Percentiles rank a stretch among this genome's conserved stretches.
phyloP scores from a whole-genome alignment of 176 grass and related monocot genomes.

The Aegilops speltoides region DNA sequence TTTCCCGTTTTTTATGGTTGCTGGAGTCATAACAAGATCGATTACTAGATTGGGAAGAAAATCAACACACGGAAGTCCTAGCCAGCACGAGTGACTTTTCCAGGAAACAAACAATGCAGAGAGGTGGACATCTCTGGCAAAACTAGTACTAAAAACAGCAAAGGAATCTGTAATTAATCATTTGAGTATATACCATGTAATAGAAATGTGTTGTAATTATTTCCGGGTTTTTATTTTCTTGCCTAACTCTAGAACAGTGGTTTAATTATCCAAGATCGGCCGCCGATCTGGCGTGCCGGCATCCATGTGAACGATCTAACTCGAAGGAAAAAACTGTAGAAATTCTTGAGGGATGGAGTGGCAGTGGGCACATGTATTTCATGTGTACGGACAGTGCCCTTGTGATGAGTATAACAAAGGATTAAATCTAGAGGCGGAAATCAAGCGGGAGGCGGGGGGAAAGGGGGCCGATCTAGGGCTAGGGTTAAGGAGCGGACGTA shows the following conservation, averaged over 20 bases:
- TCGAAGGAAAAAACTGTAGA: no score
- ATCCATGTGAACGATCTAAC: background rate
- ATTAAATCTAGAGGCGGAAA: background rate
- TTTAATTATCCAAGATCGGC: background rate
- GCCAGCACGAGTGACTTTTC: background rate
- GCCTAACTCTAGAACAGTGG: background rate
- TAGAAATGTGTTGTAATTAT: background rate
- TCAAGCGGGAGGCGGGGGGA: background rate
- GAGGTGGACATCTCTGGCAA: background rate
- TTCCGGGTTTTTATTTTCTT: background rate
- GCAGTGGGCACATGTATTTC: background rate
- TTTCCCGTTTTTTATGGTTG: background rate
- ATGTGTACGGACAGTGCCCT: background rate
- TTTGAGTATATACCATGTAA: background rate
- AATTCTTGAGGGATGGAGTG: no score
- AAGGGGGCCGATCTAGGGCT: background rate
- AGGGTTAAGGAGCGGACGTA: conserved; percentile 12
- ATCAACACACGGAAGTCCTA: background rate
- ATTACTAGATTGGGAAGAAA: background rate
- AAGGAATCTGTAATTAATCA: background rate
- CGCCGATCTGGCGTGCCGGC: background rate
- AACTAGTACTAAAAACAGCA: background rate
- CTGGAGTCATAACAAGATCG: background rate
- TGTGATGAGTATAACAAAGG: background rate
- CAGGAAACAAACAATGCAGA: background rate